Evolutionary conservation across 2,329 filamentous ascomycete genomes (phyloP), one percentile per base, ranked within the genome.

Genomic region (Geosmithia flava): DNA sequence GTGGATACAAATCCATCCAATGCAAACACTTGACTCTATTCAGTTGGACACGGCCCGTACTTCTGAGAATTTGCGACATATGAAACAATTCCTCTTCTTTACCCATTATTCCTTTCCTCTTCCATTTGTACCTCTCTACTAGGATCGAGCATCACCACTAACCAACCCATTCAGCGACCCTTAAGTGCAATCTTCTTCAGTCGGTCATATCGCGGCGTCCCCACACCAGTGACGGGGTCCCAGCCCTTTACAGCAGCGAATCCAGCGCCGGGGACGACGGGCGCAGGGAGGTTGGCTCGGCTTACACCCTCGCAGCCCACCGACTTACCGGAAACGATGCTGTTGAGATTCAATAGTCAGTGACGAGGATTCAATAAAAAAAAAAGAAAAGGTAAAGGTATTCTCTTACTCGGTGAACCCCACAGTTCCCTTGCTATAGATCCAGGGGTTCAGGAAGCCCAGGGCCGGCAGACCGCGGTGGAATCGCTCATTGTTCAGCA

Each of bases 401-500:
- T 27, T 8, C 8, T 5, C 62, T 41, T 59, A 66, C 58, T 69
- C 66, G 4, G 59, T 65, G 19, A 69, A 64, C 3, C 52, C 65
- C 10, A 47, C 33, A 5, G 52, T 45, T 1, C 60, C 62, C 20
- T 55, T 50, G 8, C 58, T 56, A 54, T 81, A 82, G 16, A 83
- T 62, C 72, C 75, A 79, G 1, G 78, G 78, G 58, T 82, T 82
- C 23, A 83, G 59, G 55, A 80, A 82, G 1, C 79, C 78, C 55
- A 83, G 62, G 0, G 66, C 56, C 7, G 71, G 59, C 57, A 72
- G 71, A 1, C 76, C 75, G n/a, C 66, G 64, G 16, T 71, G 65
- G 45, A 84, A 62, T 30, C 80, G 69, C 20, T 76, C 73, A 50
- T 81, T 77, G 57, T 87, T 87, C 46, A 87, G 61, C 39, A 85